Conservation (phyloP, 202 grass and related monocot species). For the Schoenoplectus tabernaemontani region DNA sequence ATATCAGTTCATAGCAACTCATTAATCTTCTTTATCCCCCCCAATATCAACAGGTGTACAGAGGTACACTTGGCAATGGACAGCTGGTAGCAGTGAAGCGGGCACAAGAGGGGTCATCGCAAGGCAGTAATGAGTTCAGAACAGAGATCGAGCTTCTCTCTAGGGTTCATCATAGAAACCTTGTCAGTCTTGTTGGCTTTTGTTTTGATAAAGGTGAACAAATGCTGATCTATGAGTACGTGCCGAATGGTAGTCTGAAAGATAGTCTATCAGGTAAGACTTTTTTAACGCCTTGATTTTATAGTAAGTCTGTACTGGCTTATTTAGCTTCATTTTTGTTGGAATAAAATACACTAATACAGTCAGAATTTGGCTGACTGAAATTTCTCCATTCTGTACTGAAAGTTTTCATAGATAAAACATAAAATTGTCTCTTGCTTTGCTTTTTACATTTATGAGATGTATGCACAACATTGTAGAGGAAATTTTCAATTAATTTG, state of each 20-base stretch:
- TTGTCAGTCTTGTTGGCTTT: constrained; percentile 61
- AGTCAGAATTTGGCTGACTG: not conserved
- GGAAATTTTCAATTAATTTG: not conserved
- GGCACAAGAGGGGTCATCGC: constrained; percentile 46
- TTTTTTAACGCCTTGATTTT: not conserved
- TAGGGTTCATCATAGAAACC: constrained; percentile 73
- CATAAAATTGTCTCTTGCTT: not conserved
- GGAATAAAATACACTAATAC: not conserved
- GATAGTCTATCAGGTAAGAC: constrained; percentile 55
- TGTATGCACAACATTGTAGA: not conserved
- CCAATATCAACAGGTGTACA: constrained; percentile 42
- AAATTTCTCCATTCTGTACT: not conserved
- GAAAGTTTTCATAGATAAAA: not conserved
- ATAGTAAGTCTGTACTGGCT: not conserved
- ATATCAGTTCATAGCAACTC: not conserved
- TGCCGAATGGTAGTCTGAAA: constrained; percentile 68
- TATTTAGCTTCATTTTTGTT: not conserved
- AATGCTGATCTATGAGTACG: constrained; percentile 65
- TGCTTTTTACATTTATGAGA: not conserved
- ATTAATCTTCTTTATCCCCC: not conserved
- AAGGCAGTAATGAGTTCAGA: constrained; percentile 55
- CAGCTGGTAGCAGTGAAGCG: constrained; percentile 70
- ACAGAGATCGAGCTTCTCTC: constrained; percentile 74
- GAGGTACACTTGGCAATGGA: constrained; percentile 39
- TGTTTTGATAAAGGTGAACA: constrained; percentile 71